Conservation (phyloP, 805 yeast genomes). For the Saccharomycopsis lassenensis region DNA sequence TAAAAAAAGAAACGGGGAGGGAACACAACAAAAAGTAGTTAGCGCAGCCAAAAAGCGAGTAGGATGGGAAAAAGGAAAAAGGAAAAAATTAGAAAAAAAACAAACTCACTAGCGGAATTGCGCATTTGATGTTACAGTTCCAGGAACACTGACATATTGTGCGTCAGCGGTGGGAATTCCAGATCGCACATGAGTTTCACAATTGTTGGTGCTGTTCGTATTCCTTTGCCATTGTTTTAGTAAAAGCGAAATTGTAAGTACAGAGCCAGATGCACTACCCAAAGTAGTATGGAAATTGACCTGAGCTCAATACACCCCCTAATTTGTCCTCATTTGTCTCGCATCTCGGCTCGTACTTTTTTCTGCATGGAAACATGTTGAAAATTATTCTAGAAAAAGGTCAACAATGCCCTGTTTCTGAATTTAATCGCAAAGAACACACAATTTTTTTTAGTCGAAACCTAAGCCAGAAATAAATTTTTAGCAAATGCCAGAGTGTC, state of each 20-base stretch:
- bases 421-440: too few species aligned
- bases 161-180: not conserved
- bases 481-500: too few species aligned
- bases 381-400: not conserved
- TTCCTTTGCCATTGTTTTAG: conserved; percentile 3
- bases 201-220: not conserved
- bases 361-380: not conserved
- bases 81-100: too few species aligned
- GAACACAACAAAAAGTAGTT: too few species aligned
- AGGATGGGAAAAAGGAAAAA: too few species aligned
- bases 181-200: not conserved
- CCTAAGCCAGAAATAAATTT: not conserved
- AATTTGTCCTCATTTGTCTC: not conserved
- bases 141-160: not conserved
- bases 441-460: too few species aligned
- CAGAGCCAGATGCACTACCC: not conserved
- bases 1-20: too few species aligned
- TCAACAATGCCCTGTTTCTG: too few species aligned
- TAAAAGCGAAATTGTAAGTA: not conserved
- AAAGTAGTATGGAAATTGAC: not conserved
- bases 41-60: too few species aligned
- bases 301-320: not conserved
- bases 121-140: too few species aligned
- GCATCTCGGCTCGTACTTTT: not conserved
- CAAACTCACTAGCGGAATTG: too few species aligned